phyloP scores from a whole-genome alignment of 2,329 filamentous ascomycete species.

The Cadophora sp. region DNA sequence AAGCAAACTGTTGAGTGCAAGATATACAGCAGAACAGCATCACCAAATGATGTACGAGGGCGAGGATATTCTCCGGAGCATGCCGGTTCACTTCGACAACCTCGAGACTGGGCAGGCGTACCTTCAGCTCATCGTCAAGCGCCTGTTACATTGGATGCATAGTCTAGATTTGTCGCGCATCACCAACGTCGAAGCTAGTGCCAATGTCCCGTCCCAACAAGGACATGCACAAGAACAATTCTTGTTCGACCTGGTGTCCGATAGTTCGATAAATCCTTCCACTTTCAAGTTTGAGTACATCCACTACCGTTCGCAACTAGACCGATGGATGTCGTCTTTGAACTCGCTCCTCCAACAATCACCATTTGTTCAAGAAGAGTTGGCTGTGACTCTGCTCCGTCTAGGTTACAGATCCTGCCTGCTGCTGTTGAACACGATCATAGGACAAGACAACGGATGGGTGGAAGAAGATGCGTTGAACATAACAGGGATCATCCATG shows the following conservation, averaged over 20 bases:
- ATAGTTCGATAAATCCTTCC: neutral
- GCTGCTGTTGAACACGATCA: conserved; percentile 4
- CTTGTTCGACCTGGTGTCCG: neutral
- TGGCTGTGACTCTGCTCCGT: neutral
- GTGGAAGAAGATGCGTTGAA: neutral
- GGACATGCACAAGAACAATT: neutral
- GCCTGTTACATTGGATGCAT: conserved; percentile 22
- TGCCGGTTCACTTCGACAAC: conserved; percentile 25
- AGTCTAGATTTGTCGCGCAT: neutral
- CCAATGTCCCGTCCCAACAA: neutral
- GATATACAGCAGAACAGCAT: conserved; percentile 12
- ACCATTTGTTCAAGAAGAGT: neutral
- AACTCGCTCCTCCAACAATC: neutral
- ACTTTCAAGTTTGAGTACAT: neutral
- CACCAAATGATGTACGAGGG: conserved; percentile 19
- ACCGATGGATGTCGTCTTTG: neutral
- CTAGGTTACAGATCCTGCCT: neutral
- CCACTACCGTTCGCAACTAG: neutral
- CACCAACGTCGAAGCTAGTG: neutral
- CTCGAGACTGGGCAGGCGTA: conserved; percentile 24
- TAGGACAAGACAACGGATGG: neutral
- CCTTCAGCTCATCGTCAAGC: conserved; percentile 24
- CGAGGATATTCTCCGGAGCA: conserved; percentile 14
- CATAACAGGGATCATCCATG: neutral
- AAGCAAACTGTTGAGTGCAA: conserved; percentile 57